Base-by-base conservation (phyloP, 495 filamentous ascomycete species). In the Podospora pseudoanserina region DNA sequence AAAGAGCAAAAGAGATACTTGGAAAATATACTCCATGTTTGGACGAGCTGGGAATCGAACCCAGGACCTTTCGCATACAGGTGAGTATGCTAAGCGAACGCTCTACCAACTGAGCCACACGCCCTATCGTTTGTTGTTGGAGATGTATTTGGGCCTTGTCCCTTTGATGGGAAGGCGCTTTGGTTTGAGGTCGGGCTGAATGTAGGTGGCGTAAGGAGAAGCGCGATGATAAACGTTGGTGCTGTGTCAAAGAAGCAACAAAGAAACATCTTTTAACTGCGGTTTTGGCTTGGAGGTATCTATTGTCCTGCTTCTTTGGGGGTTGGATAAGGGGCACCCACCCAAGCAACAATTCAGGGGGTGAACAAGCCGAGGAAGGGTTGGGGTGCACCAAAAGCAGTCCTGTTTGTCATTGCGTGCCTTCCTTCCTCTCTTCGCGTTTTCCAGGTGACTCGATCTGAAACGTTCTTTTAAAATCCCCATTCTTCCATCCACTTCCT, bases 61-160 rank as follows among this genome's bases (percentile, higher is more conserved):
- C 68, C 64, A 66, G 68, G 68, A 70, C 68, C 68, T 71, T 71
- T 67, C 69, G 69, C 69, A 71, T 63, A 57, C 62, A 61, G 57
- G 53, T 4, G 27, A 27, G 30, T 62, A 69, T 69, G 66, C 68
- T 70, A 70, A 70, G 68, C 68, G 68, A 67, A 67, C 68, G 68
- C 68, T 70, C 68, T 70, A 70, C 68, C 65, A 70, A 70, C 68
- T 70, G 68, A 70, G 68, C 68, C 68, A 71, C 69, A 71, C 69
- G 69, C 69, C 69, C 69, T 34, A 44, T 60, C 59, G 49, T 11
- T 13, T 20, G 34, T 7, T 44, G 7, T 44, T 44, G n/a, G 2
- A 9, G 16, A 26, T 4, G 19, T 30, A 0, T 20, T 49, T 28
- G 28, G 34, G 59, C 4, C 58, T 0, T 20, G 59, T 7, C 5